Evolutionary conservation across 148 eudicot genomes (phyloP).

Genomic region (Chenopodium quinoa): DNA sequence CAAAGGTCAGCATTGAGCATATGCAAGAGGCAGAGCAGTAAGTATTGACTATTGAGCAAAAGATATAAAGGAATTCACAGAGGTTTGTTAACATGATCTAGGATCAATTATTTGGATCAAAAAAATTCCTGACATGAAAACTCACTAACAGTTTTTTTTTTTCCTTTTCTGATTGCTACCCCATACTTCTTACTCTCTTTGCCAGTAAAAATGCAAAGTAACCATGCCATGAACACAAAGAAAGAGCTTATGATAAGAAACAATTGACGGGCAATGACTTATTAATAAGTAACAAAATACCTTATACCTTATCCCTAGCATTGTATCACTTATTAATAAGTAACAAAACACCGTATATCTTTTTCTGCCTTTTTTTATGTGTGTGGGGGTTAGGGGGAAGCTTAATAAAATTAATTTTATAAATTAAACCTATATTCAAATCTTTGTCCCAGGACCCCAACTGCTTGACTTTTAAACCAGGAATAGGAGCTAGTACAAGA

Average conservation of each 20-base stretch:
- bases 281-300: too few species aligned
- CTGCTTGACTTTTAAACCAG: not conserved
- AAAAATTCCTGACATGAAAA: not conserved
- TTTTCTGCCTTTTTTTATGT: not conserved
- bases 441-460: not conserved
- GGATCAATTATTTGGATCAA: slow-evolving; percentile 3
- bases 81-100: not conserved
- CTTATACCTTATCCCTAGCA: too few species aligned
- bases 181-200: not conserved
- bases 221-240: not conserved
- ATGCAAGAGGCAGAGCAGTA: not conserved
- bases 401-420: not conserved
- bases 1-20: slow-evolving; percentile 8
- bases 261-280: not conserved
- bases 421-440: not conserved
- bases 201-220: not conserved
- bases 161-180: not conserved
- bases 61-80: not conserved
- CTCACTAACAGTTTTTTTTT: not conserved
- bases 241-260: not conserved
- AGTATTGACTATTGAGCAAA: slow-evolving; percentile 8
- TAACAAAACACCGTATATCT: not conserved
- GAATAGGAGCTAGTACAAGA: slow-evolving; percentile 1
- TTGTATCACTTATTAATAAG: not conserved
- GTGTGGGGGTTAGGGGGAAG: not conserved